phyloP scores from a whole-genome alignment of 73 alveolate genomes.

The Loxodes magnus region DNA sequence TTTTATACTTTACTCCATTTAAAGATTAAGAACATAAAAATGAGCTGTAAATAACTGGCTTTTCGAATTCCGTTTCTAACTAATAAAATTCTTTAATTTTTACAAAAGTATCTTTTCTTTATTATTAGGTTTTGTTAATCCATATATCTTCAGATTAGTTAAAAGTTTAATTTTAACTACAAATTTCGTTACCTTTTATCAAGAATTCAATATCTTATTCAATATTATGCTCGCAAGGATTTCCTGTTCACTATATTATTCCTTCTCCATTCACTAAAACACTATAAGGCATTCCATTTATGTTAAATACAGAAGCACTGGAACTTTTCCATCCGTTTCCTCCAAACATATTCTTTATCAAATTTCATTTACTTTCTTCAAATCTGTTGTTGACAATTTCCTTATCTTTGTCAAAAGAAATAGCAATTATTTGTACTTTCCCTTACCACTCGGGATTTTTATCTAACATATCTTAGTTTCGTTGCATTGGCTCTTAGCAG shows the following conservation, averaged over 20 bases:
- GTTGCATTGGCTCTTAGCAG: conserved; percentile 33
- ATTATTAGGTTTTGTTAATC: too few species aligned
- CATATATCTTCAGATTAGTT: background rate
- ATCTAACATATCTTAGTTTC: conserved; percentile 30
- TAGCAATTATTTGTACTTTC: conserved; percentile 21
- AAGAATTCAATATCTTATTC: conserved; percentile 7
- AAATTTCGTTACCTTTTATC: background rate
- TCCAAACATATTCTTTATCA: background rate
- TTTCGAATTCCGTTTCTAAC: background rate
- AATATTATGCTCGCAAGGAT: conserved; percentile 19
- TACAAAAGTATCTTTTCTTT: background rate
- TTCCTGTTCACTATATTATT: conserved; percentile 23
- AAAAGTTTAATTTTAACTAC: background rate
- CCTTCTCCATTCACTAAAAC: conserved; percentile 27
- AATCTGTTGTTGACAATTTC: conserved; percentile 13
- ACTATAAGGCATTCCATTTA: conserved; percentile 32
- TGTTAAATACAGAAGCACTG: conserved; percentile 10
- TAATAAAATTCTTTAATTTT: background rate
- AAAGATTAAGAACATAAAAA: too few species aligned
- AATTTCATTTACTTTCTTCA: conserved; percentile 22
- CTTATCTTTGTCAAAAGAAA: conserved; percentile 18
- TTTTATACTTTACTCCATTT: too few species aligned
- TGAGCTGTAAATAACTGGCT: background rate
- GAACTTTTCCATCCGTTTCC: background rate
- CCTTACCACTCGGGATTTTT: conserved; percentile 25